Conservation (phyloP, 139 green algal genomes). For the Picochlorum sp. region DNA sequence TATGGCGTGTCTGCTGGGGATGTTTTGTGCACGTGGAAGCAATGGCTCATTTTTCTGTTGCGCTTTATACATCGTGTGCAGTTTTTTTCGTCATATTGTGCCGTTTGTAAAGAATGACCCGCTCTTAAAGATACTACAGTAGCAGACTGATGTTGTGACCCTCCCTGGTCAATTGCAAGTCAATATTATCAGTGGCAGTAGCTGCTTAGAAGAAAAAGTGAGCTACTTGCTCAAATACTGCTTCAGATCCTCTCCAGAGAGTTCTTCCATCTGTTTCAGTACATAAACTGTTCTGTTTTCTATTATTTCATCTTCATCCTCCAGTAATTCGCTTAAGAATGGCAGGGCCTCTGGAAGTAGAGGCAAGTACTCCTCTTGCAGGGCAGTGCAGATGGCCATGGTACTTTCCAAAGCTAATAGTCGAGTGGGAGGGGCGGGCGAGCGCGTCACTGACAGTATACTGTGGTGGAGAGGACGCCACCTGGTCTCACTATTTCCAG, state of each 20-base stretch:
- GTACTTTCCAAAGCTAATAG: conserved; percentile 15
- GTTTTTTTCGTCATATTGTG: too few relatives aligned
- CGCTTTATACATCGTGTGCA: too few relatives aligned
- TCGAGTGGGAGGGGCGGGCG: conserved; percentile 2
- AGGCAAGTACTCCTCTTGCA: conserved; percentile 79
- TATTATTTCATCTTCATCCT: conserved; percentile 64
- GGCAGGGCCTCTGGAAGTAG: conserved; percentile 70
- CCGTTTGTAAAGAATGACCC: too few relatives aligned
- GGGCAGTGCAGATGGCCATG: conserved; percentile 32
- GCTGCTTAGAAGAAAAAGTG: neutral
- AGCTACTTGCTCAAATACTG: conserved; percentile 57
- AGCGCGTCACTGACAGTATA: conserved; percentile 31
- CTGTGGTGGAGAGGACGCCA: conserved; percentile 82
- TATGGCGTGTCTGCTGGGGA: too few relatives aligned
- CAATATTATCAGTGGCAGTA: too few relatives aligned
- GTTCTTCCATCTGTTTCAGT: conserved; percentile 56
- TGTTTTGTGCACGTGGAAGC: too few relatives aligned
- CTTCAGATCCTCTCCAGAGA: conserved; percentile 73
- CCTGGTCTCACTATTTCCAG: conserved; percentile 49
- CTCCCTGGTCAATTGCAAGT: too few relatives aligned
- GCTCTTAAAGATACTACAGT: too few relatives aligned
- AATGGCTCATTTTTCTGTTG: too few relatives aligned
- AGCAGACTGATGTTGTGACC: too few relatives aligned
- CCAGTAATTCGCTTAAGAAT: conserved; percentile 83
- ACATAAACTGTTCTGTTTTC: conserved; percentile 43